Evolutionary conservation across 1,139 yeast genomes (phyloP), one percentile per base, ranked within the genome.

Genomic region (Yamadazyma blattariae): DNA sequence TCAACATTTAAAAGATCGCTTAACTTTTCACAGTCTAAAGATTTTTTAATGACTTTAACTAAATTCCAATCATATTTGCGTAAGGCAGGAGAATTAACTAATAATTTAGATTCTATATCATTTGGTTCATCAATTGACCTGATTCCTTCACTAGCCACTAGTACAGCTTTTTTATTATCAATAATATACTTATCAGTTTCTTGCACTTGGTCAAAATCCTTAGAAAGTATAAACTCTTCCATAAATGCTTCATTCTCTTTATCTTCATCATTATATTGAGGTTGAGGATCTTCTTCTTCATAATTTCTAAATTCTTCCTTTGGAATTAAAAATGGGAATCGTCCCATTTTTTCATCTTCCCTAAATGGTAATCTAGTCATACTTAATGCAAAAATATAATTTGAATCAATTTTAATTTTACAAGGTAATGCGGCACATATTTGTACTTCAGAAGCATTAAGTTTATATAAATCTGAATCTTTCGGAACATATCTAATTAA

Each of bases 291-390:
- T 26, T 27, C 21, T 2, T 32, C 35, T 10, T 29, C 23, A 13
- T 29, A 29, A 1, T 66, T 13, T n/a, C 29, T 54, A 17, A 29
- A 22, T 29, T 56, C 56, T 2, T 70, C 71, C 8, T 26, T 33
- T 6, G 27, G 27, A 11, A 29, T 10, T 32, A 86, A 56, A 16
- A 63, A 61, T 0, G 86, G 82, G 46, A 85, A 83, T 30, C 67
- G 66, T 12, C 84, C 79, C 11, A 74, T 61, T 43, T 82, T 77
- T 45, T 79, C 83, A 52, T 90, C 97, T 47, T 88, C 96, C 23
- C 74, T 72, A 56, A 77, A 86, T 1, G 97, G 95, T n/a, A 89
- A 54, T 28, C 81, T 64, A 6, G 62, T 56, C 44, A 70, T 51
- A 3, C 61, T 50, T 37, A 74, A 62, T 0, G 63, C 55, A 36